Conservation (phyloP, 2,329 filamentous ascomycete species). For the Pseudogymnoascus verrucosus region DNA sequence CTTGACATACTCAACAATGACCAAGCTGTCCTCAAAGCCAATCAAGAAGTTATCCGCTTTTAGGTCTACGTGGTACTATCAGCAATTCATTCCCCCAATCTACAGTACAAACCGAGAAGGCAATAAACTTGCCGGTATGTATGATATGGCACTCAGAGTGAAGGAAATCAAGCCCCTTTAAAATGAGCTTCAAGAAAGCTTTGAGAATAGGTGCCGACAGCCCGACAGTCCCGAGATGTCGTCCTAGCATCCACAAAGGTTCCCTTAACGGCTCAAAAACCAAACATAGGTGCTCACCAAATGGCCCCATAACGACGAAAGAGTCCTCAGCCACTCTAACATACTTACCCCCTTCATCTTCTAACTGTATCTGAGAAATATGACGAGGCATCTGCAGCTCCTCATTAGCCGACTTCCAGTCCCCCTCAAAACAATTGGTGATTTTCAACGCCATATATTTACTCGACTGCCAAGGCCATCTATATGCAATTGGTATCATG, state of each 20-base stretch:
- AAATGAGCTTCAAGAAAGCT: constrained; percentile 7
- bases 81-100: not conserved
- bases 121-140: constrained; percentile 15
- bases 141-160: constrained; percentile 19
- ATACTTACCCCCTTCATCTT: not conserved
- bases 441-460: not conserved
- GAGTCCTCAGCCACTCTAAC: not conserved
- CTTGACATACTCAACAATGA: not conserved
- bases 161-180: constrained; percentile 16
- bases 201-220: constrained; percentile 14
- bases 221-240: not conserved
- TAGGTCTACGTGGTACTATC: not conserved
- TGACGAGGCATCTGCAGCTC: not conserved
- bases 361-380: not conserved
- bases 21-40: not conserved
- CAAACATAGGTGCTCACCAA: constrained; percentile 14
- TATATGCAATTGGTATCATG: not conserved
- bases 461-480: not conserved
- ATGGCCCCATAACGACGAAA: not conserved
- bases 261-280: constrained; percentile 15
- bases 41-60: not conserved
- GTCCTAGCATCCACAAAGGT: constrained; percentile 14
- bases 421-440: not conserved
- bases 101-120: not conserved
- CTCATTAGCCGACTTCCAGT: not conserved